Conservation (phyloP, 192 early-diverging fungal genomes). For the Backusella sp. region DNA sequence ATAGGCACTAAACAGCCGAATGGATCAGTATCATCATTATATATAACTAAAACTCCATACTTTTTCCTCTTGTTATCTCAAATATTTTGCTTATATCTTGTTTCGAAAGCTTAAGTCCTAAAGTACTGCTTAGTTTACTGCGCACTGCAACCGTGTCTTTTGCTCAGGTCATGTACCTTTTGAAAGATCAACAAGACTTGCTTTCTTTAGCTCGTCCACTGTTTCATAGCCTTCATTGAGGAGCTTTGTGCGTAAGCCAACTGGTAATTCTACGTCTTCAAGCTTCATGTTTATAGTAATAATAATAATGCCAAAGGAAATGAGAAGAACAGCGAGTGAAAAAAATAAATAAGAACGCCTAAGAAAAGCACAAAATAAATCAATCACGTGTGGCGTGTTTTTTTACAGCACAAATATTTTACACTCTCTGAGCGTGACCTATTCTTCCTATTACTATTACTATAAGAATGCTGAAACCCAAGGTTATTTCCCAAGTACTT, state of each 20-base stretch:
- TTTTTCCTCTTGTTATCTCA: neutral
- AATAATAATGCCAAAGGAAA: neutral
- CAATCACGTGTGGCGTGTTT: neutral
- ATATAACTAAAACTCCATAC: neutral
- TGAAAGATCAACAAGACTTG: neutral
- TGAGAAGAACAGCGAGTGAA: neutral
- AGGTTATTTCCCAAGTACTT: conserved; percentile 60
- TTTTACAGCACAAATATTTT: neutral
- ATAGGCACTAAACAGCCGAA: neutral
- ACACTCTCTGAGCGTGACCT: neutral
- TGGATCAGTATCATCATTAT: neutral
- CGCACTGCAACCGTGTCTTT: neutral
- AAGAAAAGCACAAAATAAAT: neutral
- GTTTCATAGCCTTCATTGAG: neutral
- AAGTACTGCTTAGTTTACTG: neutral
- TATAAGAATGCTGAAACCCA: conserved; percentile 54
- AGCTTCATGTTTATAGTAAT: neutral
- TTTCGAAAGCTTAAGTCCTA: neutral
- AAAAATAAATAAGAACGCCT: too few relatives aligned
- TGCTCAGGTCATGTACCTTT: neutral
- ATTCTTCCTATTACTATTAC: neutral
- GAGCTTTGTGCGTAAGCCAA: neutral
- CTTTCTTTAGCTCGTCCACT: neutral
- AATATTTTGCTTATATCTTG: neutral
- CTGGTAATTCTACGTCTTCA: neutral